Conservation (phyloP, 305 asterid species). For the Fraxinus velutina region DNA sequence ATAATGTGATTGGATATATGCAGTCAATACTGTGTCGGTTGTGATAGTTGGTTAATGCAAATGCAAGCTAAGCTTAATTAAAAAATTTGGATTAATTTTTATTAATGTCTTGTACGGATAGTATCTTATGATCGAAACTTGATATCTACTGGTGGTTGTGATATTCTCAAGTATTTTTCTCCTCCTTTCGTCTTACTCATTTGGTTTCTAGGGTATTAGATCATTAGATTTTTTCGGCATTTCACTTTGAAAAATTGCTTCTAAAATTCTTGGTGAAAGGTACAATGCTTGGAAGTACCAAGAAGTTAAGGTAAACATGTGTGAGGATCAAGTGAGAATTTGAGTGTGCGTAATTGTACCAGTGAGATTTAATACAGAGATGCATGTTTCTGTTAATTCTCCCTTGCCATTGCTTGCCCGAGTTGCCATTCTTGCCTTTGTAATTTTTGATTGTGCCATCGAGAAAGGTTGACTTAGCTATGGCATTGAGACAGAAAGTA, state of each 20-base stretch:
- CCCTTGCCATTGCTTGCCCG: not conserved
- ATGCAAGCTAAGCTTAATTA: conserved; percentile 15
- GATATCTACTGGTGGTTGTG: not conserved
- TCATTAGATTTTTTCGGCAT: not conserved
- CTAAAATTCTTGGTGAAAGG: not conserved
- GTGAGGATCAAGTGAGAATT: not conserved
- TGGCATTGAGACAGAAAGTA: not conserved
- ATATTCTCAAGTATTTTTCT: not conserved
- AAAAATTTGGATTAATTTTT: not conserved
- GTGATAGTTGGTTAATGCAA: conserved; percentile 22
- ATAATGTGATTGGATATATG: conserved; percentile 6
- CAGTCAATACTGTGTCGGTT: conserved; percentile 23
- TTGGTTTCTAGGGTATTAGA: not conserved
- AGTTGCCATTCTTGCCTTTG: not conserved
- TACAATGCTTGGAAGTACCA: not conserved
- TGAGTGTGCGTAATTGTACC: not conserved
- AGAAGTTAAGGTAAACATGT: not conserved
- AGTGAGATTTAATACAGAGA: not conserved
- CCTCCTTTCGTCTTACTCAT: not conserved
- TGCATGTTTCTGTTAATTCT: not conserved
- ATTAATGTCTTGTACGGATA: not conserved
- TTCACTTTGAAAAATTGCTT: not conserved
- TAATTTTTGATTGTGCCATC: not conserved
- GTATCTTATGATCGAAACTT: not conserved
- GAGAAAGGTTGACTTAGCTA: not conserved